phyloP scores from a whole-genome alignment of 805 yeast species.

The Maudiozyma turicensis region DNA sequence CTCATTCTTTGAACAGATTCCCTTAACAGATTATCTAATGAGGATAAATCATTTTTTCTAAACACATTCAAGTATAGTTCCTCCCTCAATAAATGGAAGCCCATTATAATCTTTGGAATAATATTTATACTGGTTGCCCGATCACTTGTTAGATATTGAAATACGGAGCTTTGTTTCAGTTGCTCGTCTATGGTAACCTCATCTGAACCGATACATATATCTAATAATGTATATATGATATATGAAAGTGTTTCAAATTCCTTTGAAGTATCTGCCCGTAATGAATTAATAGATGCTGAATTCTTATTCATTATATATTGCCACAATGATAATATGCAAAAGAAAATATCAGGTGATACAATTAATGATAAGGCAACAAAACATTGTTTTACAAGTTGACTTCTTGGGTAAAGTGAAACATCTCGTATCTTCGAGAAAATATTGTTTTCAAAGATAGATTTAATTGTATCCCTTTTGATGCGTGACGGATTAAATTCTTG shows the following conservation, averaged over 20 bases:
- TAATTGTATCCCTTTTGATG: background rate
- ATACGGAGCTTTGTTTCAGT: conserved; percentile 2
- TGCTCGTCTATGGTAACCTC: too few species aligned
- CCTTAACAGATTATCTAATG: conserved; percentile 46
- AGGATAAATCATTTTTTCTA: conserved; percentile 27
- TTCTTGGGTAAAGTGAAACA: conserved; percentile 7
- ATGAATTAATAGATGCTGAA: too few species aligned
- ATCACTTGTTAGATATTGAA: conserved; percentile 10
- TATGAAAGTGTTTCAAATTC: conserved; percentile 4
- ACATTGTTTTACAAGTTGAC: conserved; percentile 8
- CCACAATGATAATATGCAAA: conserved; percentile 17
- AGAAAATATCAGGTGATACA: conserved; percentile 9
- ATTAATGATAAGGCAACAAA: conserved; percentile 16
- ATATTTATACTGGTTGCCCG: background rate
- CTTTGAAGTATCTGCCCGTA: background rate
- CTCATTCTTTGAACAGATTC: conserved; percentile 60
- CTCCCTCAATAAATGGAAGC: conserved; percentile 70
- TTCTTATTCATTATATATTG: conserved; percentile 10
- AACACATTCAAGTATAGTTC: conserved; percentile 55
- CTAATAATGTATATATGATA: conserved; percentile 1
- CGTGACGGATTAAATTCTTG: background rate
- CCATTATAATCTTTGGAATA: conserved; percentile 51
- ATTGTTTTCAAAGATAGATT: background rate
- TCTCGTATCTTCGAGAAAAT: background rate
- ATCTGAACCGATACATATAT: background rate